phyloP scores from a whole-genome alignment of 192 early-diverging fungal species.

The Coemansia sp. region DNA sequence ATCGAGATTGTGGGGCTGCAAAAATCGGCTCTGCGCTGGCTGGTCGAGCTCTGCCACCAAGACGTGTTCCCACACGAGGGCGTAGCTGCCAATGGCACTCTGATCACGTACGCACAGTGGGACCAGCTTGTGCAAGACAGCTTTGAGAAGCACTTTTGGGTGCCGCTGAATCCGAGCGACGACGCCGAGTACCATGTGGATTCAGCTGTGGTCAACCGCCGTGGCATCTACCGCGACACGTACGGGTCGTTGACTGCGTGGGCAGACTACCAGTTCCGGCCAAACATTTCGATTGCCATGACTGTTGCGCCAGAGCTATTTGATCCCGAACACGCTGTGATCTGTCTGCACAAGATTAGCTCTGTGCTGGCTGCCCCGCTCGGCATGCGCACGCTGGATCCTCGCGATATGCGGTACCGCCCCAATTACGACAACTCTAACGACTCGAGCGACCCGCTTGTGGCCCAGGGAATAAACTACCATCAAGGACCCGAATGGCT shows the following conservation, averaged over 20 bases:
- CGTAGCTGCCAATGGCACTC: slow-evolving; percentile 49
- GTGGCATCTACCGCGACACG: slow-evolving; percentile 95
- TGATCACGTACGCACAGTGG: slow-evolving; percentile 73
- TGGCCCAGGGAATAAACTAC: slow-evolving; percentile 98
- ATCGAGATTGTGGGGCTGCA: slow-evolving; percentile 91
- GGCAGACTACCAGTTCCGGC: slow-evolving; percentile 91
- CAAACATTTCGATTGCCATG: slow-evolving; percentile 91
- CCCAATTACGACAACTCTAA: slow-evolving; percentile 93
- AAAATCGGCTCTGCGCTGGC: slow-evolving; percentile 83
- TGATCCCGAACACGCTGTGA: slow-evolving; percentile 68
- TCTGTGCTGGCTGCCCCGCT: slow-evolving; percentile 77
- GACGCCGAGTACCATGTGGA: slow-evolving; percentile 65
- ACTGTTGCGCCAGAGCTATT: slow-evolving; percentile 94
- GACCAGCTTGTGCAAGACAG: slow-evolving; percentile 70
- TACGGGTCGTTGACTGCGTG: slow-evolving; percentile 68
- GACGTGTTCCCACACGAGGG: slow-evolving; percentile 49
- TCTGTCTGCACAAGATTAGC: slow-evolving; percentile 67
- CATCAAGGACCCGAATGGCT: slow-evolving; percentile 99
- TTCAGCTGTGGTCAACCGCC: slow-evolving; percentile 67
- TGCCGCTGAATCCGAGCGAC: slow-evolving; percentile 71
- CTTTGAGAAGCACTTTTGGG: slow-evolving; percentile 88
- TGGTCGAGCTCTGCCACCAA: slow-evolving; percentile 57
- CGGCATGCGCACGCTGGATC: slow-evolving; percentile 95
- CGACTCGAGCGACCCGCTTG: slow-evolving; percentile 75
- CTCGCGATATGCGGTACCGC: slow-evolving; percentile 88